Evolutionary conservation across 257 asterid species (phyloP).

Genomic region (Nicotiana noctiflora): DNA sequence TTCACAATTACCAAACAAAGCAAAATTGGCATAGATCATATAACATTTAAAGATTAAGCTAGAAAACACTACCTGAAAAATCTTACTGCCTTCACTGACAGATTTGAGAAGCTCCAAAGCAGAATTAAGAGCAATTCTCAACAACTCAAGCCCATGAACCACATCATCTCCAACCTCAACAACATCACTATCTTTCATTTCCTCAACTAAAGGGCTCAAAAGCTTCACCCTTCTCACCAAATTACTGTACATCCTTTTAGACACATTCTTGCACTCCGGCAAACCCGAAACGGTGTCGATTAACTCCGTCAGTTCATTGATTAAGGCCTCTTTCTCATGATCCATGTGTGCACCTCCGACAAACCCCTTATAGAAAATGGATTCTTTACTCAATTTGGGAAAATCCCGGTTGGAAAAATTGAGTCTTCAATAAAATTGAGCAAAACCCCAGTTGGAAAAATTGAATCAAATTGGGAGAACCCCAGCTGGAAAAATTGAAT

Average conservation of each 20-base stretch:
- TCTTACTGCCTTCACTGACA: conserved; percentile 72
- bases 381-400: neutral
- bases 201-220: conserved; percentile 84
- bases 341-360: conserved; percentile 38
- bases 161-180: conserved; percentile 49
- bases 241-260: conserved; percentile 63
- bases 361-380: neutral
- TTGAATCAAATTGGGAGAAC: neutral
- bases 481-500: neutral
- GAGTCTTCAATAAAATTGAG: neutral
- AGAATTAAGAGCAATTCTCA: conserved; percentile 50
- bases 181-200: conserved; percentile 53
- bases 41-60: neutral
- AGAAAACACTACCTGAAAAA: conserved; percentile 54
- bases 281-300: conserved; percentile 46
- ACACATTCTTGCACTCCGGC: conserved; percentile 71
- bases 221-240: conserved; percentile 84
- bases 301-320: conserved; percentile 56
- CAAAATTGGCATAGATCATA: neutral
- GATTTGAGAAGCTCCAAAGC: conserved; percentile 71
- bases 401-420: conserved; percentile 9
- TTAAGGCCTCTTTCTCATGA: conserved; percentile 29
- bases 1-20: neutral
- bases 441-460: neutral
- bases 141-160: conserved; percentile 50